phyloP scores from a whole-genome alignment of 2,329 filamentous ascomycete genomes.

The Septoria linicola region DNA sequence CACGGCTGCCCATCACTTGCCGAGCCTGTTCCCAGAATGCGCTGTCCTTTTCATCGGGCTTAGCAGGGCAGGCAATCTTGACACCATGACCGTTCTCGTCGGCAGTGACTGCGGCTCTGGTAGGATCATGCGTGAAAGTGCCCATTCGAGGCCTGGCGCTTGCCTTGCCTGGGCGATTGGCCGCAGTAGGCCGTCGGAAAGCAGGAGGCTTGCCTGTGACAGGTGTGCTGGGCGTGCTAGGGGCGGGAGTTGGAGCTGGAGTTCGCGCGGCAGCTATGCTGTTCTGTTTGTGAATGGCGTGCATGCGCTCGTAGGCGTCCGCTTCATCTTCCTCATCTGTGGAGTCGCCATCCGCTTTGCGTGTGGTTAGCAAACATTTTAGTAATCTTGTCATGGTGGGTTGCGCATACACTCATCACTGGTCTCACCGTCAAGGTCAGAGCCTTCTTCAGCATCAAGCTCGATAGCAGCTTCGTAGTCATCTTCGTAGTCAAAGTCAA shows the following conservation, averaged over 20 bases:
- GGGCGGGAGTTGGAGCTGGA: conserved; percentile 19
- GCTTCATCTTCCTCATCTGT: conserved; percentile 40
- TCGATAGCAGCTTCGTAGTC: conserved; percentile 35
- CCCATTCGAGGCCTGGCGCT: conserved; percentile 20
- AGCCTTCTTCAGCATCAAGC: conserved; percentile 32
- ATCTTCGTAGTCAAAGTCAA: conserved; percentile 39
- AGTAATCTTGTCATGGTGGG: conserved; percentile 1
- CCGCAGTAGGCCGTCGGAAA: conserved; percentile 2
- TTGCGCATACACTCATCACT: conserved; percentile 37
- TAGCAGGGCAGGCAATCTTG: conserved; percentile 25
- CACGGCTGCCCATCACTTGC: conserved; percentile 30
- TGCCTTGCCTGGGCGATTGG: conserved; percentile 1
- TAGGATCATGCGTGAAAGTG: conserved; percentile 26
- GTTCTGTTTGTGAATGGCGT: conserved; percentile 10
- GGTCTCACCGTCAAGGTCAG: conserved; percentile 33
- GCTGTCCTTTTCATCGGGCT: conserved; percentile 22
- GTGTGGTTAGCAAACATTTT: conserved; percentile 29
- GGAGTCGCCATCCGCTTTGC: conserved; percentile 37
- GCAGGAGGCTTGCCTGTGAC: conserved; percentile 17
- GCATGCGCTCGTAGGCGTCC: conserved; percentile 29
- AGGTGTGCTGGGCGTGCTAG: conserved; percentile 27
- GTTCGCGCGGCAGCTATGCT: not conserved
- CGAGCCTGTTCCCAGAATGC: conserved; percentile 36
- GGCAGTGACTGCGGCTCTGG: conserved; percentile 24
- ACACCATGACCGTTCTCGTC: conserved; percentile 26